Evolutionary conservation across 2,329 filamentous ascomycete genomes (phyloP), one percentile per base, ranked within the genome.

Genomic region (Trichoderma sp.): DNA sequence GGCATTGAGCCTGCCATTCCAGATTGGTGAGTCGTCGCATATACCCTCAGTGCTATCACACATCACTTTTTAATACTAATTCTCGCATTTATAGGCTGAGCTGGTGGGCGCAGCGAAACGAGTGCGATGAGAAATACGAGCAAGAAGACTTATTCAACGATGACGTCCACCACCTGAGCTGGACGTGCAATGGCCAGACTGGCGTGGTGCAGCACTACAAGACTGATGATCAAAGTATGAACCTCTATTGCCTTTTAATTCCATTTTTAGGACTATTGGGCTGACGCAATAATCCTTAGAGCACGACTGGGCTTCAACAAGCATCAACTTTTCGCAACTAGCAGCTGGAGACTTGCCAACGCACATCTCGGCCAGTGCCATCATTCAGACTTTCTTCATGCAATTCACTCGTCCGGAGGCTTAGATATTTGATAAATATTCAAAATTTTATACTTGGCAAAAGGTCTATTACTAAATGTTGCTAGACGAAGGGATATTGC

Each of bases 301-400:
- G 19, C 83, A 85, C 70, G 79, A 77, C 66, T 85, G 83, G 83
- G 79, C 83, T 5, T 83, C 82, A 27, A 83, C 80, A 4, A 79
- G 81, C 58, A 77, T 78, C 58, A 84, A 84, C 72, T 78, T 83
- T 66, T 82, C 81, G 7, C 81, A 83, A 72, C 72, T 81, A 19
- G 77, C 80, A 0, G 79, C 79, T 3, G 78, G 76, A 0, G 78
- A 82, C 67, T 75, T 75, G 0, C 82, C 82, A 1, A 80, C 81
- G 5, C 77, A 81, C 49, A 81, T 85, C 24, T 74, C 82, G 52
- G 83, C 82, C 2, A 83, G 79, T 62, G 76, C 78, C 35, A 77
- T 85, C 37, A 79, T 84, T 24, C 80, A 82, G 72, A 75, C 79
- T 2, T 85, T 85, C 71, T 85, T 85, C 71, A 78, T 81, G 66